phyloP scores from a whole-genome alignment of 2,329 filamentous ascomycete species.

The Bipolaris oryzae region DNA sequence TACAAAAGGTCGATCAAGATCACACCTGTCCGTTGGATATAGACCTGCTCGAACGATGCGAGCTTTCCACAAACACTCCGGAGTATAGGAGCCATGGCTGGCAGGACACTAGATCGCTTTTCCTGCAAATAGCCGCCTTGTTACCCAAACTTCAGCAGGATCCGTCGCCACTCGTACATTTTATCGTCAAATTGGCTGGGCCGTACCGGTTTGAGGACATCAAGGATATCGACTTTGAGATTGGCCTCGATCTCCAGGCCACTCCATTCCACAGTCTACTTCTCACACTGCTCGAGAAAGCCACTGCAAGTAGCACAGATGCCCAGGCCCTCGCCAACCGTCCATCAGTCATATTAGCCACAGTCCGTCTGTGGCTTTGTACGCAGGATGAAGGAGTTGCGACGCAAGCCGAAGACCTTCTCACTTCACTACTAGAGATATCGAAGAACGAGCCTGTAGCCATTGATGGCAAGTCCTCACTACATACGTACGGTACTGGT shows the following conservation, averaged over 20 bases:
- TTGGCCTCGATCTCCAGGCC: slow-evolving; percentile 59
- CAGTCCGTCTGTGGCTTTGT: slow-evolving; percentile 65
- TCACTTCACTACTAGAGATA: slow-evolving; percentile 60
- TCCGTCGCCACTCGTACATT: slow-evolving; percentile 60
- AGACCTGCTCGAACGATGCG: slow-evolving; percentile 58
- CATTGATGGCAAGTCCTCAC: slow-evolving; percentile 35
- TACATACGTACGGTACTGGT: slow-evolving; percentile 38
- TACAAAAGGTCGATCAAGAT: slow-evolving; percentile 53
- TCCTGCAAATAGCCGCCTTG: slow-evolving; percentile 57
- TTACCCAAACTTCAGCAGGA: slow-evolving; percentile 63
- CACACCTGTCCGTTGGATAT: slow-evolving; percentile 55
- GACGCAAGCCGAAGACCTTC: slow-evolving; percentile 58
- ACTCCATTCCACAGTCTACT: slow-evolving; percentile 61
- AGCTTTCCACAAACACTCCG: slow-evolving; percentile 48
- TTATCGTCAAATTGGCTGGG: slow-evolving; percentile 57
- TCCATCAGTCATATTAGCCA: slow-evolving; percentile 59
- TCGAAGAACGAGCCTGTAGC: slow-evolving; percentile 51
- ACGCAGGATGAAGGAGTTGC: slow-evolving; percentile 62
- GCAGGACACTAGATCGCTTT: slow-evolving; percentile 43
- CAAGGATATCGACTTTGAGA: slow-evolving; percentile 60
- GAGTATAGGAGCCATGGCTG: slow-evolving; percentile 38
- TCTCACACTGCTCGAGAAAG: slow-evolving; percentile 63
- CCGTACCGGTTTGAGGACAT: slow-evolving; percentile 51
- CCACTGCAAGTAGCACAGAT: slow-evolving; percentile 57
- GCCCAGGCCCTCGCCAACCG: slow-evolving; percentile 64